Conservation (phyloP, 2,329 filamentous ascomycete genomes). For the Cercospora sesami region DNA sequence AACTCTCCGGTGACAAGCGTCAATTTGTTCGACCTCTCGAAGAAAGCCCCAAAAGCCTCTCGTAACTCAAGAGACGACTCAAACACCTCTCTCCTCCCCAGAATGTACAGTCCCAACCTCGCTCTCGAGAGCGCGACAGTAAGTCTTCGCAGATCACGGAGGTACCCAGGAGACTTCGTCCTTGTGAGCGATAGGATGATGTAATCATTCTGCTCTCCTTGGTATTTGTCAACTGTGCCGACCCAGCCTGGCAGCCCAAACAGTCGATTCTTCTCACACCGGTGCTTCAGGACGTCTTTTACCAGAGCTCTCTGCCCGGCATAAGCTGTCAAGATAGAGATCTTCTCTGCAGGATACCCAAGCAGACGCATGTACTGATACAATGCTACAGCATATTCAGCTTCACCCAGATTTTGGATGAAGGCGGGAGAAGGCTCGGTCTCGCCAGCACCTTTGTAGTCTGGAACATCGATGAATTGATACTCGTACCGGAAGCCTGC, state of each 20-base stretch:
- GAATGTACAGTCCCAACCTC: conserved; percentile 84
- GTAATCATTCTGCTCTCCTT: conserved; percentile 99
- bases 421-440: conserved; percentile 89
- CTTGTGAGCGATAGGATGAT: conserved; percentile 91
- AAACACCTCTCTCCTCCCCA: conserved; percentile 85
- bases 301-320: conserved; percentile 88
- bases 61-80: conserved; percentile 84
- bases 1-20: conserved; percentile 81
- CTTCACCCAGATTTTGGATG: conserved; percentile 93
- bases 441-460: conserved; percentile 90
- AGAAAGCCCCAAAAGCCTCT: conserved; percentile 77
- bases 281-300: conserved; percentile 77
- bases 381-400: conserved; percentile 92
- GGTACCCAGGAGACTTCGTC: conserved; percentile 84
- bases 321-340: conserved; percentile 90
- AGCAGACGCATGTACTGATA: conserved; percentile 97
- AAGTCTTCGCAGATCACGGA: conserved; percentile 87
- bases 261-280: conserved; percentile 77
- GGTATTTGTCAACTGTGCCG: conserved; percentile 96
- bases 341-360: conserved; percentile 80
- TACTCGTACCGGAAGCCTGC: conserved; percentile 91
- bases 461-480: conserved; percentile 92
- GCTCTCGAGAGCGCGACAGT: conserved; percentile 94
- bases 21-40: conserved; percentile 68
- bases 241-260: conserved; percentile 90